phyloP scores from a whole-genome alignment of 805 yeast species.

The Candida michaelii region DNA sequence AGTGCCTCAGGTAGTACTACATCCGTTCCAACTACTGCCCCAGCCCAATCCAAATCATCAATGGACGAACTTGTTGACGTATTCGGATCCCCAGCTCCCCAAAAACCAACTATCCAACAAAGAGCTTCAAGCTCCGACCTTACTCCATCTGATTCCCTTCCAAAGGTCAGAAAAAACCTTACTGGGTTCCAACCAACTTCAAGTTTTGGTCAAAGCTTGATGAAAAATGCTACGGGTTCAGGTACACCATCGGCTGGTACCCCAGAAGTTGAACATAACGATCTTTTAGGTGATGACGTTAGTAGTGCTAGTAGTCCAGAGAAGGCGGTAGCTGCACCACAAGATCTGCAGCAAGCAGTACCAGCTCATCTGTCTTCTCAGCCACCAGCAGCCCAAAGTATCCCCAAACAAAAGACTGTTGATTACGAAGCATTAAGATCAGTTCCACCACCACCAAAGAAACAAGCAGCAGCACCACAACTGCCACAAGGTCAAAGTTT shows the following conservation, averaged over 20 bases:
- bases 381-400: too few relatives aligned
- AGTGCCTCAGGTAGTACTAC: too few relatives aligned
- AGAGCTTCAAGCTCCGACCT: constrained; percentile 37
- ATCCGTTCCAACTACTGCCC: constrained; percentile 4
- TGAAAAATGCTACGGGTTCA: constrained; percentile 22
- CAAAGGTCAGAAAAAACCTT: constrained; percentile 33
- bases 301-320: background rate
- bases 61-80: constrained; percentile 65
- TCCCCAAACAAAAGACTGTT: constrained; percentile 29
- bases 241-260: constrained; percentile 1
- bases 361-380: constrained; percentile 1
- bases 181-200: constrained; percentile 77
- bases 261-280: constrained; percentile 20
- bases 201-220: constrained; percentile 75
- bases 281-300: constrained; percentile 38
- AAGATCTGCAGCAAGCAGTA: background rate
- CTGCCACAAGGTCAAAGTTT: constrained; percentile 13
- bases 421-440: constrained; percentile 54
- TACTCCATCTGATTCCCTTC: constrained; percentile 25
- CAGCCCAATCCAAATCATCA: constrained; percentile 45
- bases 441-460: constrained; percentile 45
- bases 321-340: constrained; percentile 11
- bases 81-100: constrained; percentile 29
- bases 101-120: constrained; percentile 19
- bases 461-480: constrained; percentile 16